Base-by-base conservation (phyloP, 225 moss, liverwort and hornwort genomes). In the Pseudisothecium myosuroides region DNA sequence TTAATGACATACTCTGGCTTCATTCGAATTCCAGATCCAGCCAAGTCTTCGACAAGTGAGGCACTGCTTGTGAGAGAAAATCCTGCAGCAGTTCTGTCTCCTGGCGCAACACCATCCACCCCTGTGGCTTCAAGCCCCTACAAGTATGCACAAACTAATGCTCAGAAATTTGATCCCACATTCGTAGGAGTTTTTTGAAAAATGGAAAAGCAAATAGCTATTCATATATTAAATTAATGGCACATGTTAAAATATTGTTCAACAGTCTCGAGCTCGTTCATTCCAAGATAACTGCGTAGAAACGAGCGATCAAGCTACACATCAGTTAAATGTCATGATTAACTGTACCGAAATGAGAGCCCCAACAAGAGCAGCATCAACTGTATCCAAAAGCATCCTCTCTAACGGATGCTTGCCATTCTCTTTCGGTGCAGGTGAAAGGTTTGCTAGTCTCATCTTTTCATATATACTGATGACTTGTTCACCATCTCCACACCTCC, bases 321-420 rank as follows among this genome's bases (percentile, higher is more conserved):
- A 36, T 47, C 32, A 43, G 73, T n/a, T 77, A 60, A 41, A 81
- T 71, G 67, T 67, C 52, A 84, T 86, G n/a, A 74, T 68, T 77
- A 58, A 52, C 65, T 86, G 65, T 92, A 95, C 94, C 90, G 91
- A 91, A 89, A 93, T 87, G 66, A 95, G 89, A 78, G 93, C 94
- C 64, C 93, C 93, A 72, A 93, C 91, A 93, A 95, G 93, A 88
- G 92, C 94, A 89, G 94, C 94, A 90, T 95, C 94, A 86, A 95
- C 83, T 74, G 92, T 93, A 80, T 95, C 94, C 90, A 95, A 79
- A 85, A 95, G 93, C 92, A 95, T 92, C 87, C 94, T 90, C 87
- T 89, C 68, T 45, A 94, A 41, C 61, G 92, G 93, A 88, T 86
- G 81, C 82, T 92, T 93, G 81, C 84, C 92, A 75, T 81, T 87